These are phyloP conservation scores for Diplogelasinospora grovesii DNA, from an alignment of 495 filamentous ascomycete species.

Conservation along the genomic window DNA sequence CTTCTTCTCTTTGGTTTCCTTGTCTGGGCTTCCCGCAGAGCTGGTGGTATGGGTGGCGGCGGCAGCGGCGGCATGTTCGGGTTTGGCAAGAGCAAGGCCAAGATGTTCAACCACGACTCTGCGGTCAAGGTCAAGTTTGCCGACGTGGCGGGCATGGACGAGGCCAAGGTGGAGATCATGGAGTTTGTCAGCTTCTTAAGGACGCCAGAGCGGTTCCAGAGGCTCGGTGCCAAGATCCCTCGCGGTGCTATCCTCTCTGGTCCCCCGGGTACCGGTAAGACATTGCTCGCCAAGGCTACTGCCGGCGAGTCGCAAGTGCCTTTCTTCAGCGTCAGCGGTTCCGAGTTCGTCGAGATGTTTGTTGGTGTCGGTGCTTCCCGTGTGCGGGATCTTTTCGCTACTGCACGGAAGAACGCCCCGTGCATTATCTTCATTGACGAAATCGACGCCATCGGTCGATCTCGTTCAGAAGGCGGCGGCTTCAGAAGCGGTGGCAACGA, in stretches of 20 bases:
- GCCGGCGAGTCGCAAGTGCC: conserved; percentile 96
- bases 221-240: conserved; percentile 93
- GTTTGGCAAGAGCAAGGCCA: conserved; percentile 90
- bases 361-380: conserved; percentile 95
- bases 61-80: conserved; percentile 81
- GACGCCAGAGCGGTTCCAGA: conserved; percentile 81
- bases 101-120: conserved; percentile 93
- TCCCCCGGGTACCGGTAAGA: conserved; percentile 97
- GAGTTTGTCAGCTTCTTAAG: conserved; percentile 97
- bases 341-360: conserved; percentile 99
- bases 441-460: conserved; percentile 95
- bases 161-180: conserved; percentile 98
- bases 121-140: conserved; percentile 94
- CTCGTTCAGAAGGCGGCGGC: conserved; percentile 59
- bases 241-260: conserved; percentile 94
- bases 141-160: conserved; percentile 97
- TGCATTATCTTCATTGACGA: conserved; percentile 99
- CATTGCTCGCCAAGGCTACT: conserved; percentile 91
- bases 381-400: conserved; percentile 91
- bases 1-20: conserved; percentile 75
- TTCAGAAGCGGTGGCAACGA: conserved; percentile 85
- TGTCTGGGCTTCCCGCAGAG: conserved; percentile 63
- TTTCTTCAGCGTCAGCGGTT: conserved; percentile 97
- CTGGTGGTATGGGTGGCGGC: conserved; percentile 49
- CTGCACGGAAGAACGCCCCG: conserved; percentile 88